Percentiles rank a stretch among this genome's conserved stretches.
phyloP scores from a whole-genome alignment of 495 filamentous ascomycete genomes.

The Extremus antarcticus region DNA sequence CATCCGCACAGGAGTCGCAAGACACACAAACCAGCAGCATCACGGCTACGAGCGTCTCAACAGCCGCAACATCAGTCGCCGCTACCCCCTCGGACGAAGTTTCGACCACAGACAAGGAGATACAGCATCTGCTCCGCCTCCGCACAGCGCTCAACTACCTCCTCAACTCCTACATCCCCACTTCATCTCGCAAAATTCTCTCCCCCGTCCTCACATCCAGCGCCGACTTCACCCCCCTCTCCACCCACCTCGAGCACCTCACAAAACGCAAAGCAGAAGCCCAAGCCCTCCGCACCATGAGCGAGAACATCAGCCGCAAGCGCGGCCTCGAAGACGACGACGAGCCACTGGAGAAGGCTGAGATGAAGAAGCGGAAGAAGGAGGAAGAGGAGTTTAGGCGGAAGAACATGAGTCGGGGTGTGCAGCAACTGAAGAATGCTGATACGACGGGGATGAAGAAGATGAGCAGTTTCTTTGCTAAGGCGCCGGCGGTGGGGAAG shows the following conservation, averaged over 20 bases:
- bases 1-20: background rate
- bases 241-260: slow-evolving; percentile 54
- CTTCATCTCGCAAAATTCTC: slow-evolving; percentile 39
- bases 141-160: slow-evolving; percentile 70
- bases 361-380: slow-evolving; percentile 53
- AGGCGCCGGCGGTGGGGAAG: slow-evolving; percentile 35
- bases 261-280: slow-evolving; percentile 57
- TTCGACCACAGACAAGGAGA: slow-evolving; percentile 20
- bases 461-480: slow-evolving; percentile 87
- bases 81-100: slow-evolving; percentile 22
- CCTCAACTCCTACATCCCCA: slow-evolving; percentile 56
- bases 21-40: slow-evolving; percentile 28
- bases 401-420: slow-evolving; percentile 58
- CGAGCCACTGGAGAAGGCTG: slow-evolving; percentile 36
- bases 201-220: slow-evolving; percentile 36
- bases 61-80: slow-evolving; percentile 24
- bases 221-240: slow-evolving; percentile 49
- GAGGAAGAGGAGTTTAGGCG: slow-evolving; percentile 69
- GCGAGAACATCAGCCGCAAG: slow-evolving; percentile 65
- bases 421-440: slow-evolving; percentile 75
- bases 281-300: slow-evolving; percentile 48
- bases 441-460: slow-evolving; percentile 91
- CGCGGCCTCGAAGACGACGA: slow-evolving; percentile 60
- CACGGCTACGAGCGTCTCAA: slow-evolving; percentile 20
- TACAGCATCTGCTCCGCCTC: slow-evolving; percentile 56